phyloP scores from a whole-genome alignment of 2,329 filamentous ascomycete genomes.

The Paramyrothecium sp. region DNA sequence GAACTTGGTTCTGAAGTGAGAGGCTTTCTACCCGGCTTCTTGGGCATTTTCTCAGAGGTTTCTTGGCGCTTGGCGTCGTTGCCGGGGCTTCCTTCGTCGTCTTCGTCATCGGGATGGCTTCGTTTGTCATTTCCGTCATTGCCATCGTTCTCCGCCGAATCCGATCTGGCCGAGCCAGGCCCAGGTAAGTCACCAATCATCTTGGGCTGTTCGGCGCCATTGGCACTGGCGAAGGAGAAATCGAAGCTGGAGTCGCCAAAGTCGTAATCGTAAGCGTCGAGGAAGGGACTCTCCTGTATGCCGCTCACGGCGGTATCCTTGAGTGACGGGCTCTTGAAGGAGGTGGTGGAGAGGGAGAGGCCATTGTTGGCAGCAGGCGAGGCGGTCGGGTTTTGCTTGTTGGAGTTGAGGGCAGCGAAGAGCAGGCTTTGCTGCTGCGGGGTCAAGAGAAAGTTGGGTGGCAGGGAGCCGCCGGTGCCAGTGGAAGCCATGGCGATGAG shows the following conservation, averaged over 20 bases:
- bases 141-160: constrained; percentile 57
- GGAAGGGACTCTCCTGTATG: constrained; percentile 74
- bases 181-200: constrained; percentile 73
- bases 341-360: constrained; percentile 44
- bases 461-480: constrained; percentile 37
- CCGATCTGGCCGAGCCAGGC: constrained; percentile 49
- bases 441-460: constrained; percentile 65
- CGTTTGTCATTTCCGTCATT: constrained; percentile 62
- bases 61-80: constrained; percentile 70
- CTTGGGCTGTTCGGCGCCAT: constrained; percentile 47
- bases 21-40: constrained; percentile 96
- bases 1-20: constrained; percentile 93
- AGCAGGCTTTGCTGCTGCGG: constrained; percentile 75
- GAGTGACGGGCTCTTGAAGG: constrained; percentile 48
- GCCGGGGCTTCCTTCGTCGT: constrained; percentile 53
- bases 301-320: constrained; percentile 39
- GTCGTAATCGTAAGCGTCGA: constrained; percentile 75
- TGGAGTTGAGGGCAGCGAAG: constrained; percentile 74
- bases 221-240: constrained; percentile 49
- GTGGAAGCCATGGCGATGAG: constrained; percentile 50
- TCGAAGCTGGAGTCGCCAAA: constrained; percentile 78
- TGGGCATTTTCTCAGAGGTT: constrained; percentile 79
- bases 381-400: constrained; percentile 42
- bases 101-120: constrained; percentile 68
- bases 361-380: constrained; percentile 30